Evolutionary conservation across 1,284 basidiomycete species (phyloP).

Genomic region (Ustilago tritici): DNA sequence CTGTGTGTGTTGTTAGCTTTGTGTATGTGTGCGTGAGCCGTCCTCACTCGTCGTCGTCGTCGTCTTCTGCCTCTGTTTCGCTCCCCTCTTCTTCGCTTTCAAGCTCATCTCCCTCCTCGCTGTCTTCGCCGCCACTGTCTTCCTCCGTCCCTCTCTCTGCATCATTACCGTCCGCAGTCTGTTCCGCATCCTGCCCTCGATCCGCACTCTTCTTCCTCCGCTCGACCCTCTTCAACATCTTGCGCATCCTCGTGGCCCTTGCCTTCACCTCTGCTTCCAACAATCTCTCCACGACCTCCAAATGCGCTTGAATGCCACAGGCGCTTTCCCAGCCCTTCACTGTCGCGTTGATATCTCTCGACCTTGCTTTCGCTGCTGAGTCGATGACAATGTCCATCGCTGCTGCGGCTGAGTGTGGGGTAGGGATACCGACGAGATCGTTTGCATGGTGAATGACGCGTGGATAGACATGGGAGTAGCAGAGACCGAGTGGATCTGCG

Average conservation of each 20-base stretch:
- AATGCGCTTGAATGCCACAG: slow-evolving; percentile 38
- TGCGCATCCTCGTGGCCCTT: slow-evolving; percentile 17
- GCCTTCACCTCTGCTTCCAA: slow-evolving; percentile 14
- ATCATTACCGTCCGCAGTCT: background rate
- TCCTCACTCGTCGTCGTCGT: background rate
- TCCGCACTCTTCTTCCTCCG: slow-evolving; percentile 3
- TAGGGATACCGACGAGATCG: slow-evolving; percentile 32
- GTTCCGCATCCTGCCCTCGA: slow-evolving; percentile 3
- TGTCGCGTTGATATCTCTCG: slow-evolving; percentile 4
- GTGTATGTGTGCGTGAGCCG: no score
- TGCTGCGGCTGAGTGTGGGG: slow-evolving; percentile 7
- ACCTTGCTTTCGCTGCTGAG: slow-evolving; percentile 3
- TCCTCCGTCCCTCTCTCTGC: background rate
- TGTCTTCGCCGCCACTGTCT: background rate
- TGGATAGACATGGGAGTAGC: slow-evolving; percentile 28
- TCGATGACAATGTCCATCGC: slow-evolving; percentile 25
- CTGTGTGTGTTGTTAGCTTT: background rate
- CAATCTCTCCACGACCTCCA: slow-evolving; percentile 39
- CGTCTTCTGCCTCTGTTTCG: background rate
- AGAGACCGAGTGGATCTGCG: slow-evolving; percentile 26
- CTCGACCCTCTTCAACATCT: slow-evolving; percentile 7
- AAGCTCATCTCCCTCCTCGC: background rate
- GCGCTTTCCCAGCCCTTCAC: slow-evolving; percentile 22
- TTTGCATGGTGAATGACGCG: slow-evolving; percentile 40
- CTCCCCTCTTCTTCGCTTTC: slow-evolving; percentile 1